Percentiles rank a stretch among this genome's conserved stretches.
Conservation (phyloP, 1,284 basidiomycete species). For the Leccinum griseonigrum region DNA sequence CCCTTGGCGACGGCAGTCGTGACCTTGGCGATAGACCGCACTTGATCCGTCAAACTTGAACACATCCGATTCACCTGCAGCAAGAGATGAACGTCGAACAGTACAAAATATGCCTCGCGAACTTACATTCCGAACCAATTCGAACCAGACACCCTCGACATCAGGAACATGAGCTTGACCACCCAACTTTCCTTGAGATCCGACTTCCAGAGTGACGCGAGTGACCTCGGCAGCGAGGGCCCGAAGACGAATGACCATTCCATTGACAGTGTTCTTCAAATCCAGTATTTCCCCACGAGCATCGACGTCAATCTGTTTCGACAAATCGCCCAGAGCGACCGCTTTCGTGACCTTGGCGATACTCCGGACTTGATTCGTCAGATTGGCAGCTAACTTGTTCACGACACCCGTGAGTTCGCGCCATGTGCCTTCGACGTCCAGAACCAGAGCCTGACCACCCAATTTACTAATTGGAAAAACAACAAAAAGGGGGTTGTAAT, state of each 20-base stretch:
- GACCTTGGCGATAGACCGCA: constrained; percentile 88
- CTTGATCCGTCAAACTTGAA: constrained; percentile 90
- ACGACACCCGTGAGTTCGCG: constrained; percentile 86
- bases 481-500: neutral
- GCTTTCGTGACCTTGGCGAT: constrained; percentile 98
- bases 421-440: constrained; percentile 95
- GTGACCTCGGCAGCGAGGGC: constrained; percentile 95
- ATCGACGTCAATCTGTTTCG: constrained; percentile 95
- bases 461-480: constrained; percentile 57
- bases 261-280: constrained; percentile 97
- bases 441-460: constrained; percentile 89
- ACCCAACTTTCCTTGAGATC: constrained; percentile 87
- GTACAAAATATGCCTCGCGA: neutral
- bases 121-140: constrained; percentile 84
- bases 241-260: constrained; percentile 91
- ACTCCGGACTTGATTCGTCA: constrained; percentile 92
- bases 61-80: constrained; percentile 89
- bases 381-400: constrained; percentile 90
- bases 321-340: constrained; percentile 93
- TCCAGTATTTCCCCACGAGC: constrained; percentile 96
- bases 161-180: constrained; percentile 91
- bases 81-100: constrained; percentile 1
- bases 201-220: constrained; percentile 92
- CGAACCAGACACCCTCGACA: constrained; percentile 94
- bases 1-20: constrained; percentile 92